phyloP scores from a whole-genome alignment of 2,329 filamentous ascomycete species.

The Thelonectria olida region DNA sequence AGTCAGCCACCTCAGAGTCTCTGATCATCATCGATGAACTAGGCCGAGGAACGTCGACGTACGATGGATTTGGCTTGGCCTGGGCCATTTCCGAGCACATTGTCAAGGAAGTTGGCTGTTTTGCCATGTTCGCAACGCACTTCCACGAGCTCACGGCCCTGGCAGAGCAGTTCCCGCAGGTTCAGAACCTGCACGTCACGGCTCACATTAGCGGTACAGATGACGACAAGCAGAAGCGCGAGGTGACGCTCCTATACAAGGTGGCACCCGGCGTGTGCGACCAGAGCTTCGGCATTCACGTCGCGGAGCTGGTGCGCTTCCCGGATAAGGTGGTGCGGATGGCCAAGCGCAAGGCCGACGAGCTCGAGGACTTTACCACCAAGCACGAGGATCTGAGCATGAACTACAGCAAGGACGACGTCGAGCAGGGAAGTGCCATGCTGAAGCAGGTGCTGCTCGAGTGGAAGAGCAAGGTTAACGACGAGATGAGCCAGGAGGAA shows the following conservation, averaged over 20 bases:
- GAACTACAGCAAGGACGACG: slow-evolving; percentile 81
- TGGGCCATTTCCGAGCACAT: slow-evolving; percentile 99
- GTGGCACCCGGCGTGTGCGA: slow-evolving; percentile 96
- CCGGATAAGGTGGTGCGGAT: slow-evolving; percentile 97
- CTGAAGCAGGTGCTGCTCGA: slow-evolving; percentile 83
- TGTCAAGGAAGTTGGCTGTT: slow-evolving; percentile 92
- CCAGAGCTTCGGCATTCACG: slow-evolving; percentile 98
- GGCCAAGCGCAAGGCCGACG: slow-evolving; percentile 98
- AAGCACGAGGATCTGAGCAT: slow-evolving; percentile 73
- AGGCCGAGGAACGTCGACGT: slow-evolving; percentile 94
- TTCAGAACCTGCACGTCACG: slow-evolving; percentile 93
- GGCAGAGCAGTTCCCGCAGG: slow-evolving; percentile 85
- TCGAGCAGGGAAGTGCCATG: slow-evolving; percentile 86
- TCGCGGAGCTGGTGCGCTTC: slow-evolving; percentile 95
- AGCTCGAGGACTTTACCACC: slow-evolving; percentile 92
- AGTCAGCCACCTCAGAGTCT: slow-evolving; percentile 93
- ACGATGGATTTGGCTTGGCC: slow-evolving; percentile 97
- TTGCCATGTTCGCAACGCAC: slow-evolving; percentile 94
- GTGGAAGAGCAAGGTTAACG: slow-evolving; percentile 83
- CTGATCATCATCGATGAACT: slow-evolving; percentile 99
- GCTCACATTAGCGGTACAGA: slow-evolving; percentile 79
- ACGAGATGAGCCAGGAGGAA: slow-evolving; percentile 73
- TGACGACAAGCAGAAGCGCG: slow-evolving; percentile 65
- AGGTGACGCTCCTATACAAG: slow-evolving; percentile 96
- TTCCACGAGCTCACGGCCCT: slow-evolving; percentile 97